A percentile compares a stretch with the other conserved stretches of the same genome.
These are phyloP conservation scores for Cercospora sp. DNA, from an alignment of 2,329 filamentous ascomycete species.

Conservation along the genomic window DNA sequence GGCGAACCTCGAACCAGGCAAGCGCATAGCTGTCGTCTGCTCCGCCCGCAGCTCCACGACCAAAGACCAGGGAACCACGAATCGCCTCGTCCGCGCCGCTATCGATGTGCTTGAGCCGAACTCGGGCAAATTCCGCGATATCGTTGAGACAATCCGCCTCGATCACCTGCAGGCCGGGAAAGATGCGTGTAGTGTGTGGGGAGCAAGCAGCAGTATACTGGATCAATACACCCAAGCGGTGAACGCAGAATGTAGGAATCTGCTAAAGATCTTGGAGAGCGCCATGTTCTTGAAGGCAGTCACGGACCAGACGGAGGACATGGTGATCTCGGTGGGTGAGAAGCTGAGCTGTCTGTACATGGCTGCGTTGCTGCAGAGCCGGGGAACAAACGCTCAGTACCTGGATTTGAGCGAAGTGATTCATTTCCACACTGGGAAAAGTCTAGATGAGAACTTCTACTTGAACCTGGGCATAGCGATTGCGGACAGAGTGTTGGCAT, in stretches of 20 bases:
- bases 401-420: constrained; percentile 85
- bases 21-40: constrained; percentile 88
- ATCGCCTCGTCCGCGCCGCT: constrained; percentile 60
- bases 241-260: constrained; percentile 74
- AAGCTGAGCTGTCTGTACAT: constrained; percentile 93
- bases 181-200: constrained; percentile 39
- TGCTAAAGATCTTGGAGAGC: constrained; percentile 71
- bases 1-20: constrained; percentile 54
- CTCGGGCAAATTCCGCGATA: constrained; percentile 62
- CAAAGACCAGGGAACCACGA: constrained; percentile 93
- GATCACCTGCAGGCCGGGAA: constrained; percentile 78
- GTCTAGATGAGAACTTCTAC: constrained; percentile 52
- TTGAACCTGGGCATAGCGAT: constrained; percentile 45
- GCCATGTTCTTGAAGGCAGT: constrained; percentile 59
- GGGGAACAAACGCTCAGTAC: constrained; percentile 80
- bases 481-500: constrained; percentile 45
- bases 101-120: constrained; percentile 47
- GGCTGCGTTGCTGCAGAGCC: constrained; percentile 77
- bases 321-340: constrained; percentile 92
- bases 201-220: constrained; percentile 42
- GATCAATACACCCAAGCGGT: constrained; percentile 66
- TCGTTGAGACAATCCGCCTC: constrained; percentile 77
- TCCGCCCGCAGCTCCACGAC: constrained; percentile 92
- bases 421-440: constrained; percentile 55
- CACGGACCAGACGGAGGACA: constrained; percentile 56